Base-by-base conservation (phyloP, 306 rosid genomes). In the Aeschynomene evenia region DNA sequence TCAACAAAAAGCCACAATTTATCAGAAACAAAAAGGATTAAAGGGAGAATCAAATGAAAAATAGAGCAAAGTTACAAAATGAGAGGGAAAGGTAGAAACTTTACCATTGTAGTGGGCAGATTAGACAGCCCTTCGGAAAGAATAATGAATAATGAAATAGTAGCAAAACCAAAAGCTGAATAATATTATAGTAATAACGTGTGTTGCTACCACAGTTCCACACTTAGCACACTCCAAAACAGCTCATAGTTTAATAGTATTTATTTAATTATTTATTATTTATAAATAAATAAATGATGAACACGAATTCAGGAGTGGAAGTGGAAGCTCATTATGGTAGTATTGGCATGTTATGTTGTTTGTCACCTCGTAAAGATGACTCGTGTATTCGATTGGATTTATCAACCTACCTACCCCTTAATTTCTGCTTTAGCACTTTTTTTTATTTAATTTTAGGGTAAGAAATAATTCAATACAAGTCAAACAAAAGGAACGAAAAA, bases 71-170 rank as follows among this genome's bases (percentile, higher is more conserved):
- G 26, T 51, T 15, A 20, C 18, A 75, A 34, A 34, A 45, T 13
- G 31, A 66, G 1, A 21, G 19, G 0, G 18, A 54, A 28, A 62
- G 56, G 43, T 10, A 46, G 46, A 11, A 61, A 37, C 52, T 45
- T 52, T 76, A 81, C 81, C 85, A 80, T 80, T n/a, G 21, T 46
- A 1, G 40, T 4, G 7, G 43, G 70, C 16, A 78, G 53, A 62
- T 15, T 12, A 28, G 13, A 65, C 6, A 36, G 28, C 42, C 14
- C 19, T 63, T 36, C n/a, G 23, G 16, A 28, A 22, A 26, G 46
- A 58, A 10, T 73, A 16, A 18, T 33, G n/a, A n/a, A n/a, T n/a
- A n/a, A n/a, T n/a, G n/a, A n/a, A n/a, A 43, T 14, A 16, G 22
- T 24, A 75, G 14, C 21, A 52, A 48, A 55, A 28, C 7, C 39